A percentile compares a stretch with the other conserved stretches of the same genome.
Conservation (phyloP, 75 land plant species). For the Pinus tabuliformis region DNA sequence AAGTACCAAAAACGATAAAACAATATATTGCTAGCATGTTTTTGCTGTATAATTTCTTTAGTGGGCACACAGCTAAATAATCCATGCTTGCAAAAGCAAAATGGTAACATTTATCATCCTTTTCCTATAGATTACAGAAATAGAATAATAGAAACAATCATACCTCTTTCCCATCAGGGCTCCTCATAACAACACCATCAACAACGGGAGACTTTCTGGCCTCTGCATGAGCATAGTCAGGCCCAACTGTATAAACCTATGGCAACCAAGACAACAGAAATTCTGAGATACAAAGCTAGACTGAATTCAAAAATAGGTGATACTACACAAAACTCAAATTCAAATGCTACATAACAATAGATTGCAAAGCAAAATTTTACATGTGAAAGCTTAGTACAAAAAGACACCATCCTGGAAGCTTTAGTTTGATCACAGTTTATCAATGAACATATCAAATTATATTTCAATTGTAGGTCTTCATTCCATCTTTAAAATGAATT, state of each 20-base stretch:
- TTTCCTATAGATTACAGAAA: neutral
- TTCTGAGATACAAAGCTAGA: neutral
- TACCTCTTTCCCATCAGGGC: constrained; percentile 99
- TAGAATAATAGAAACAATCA: constrained; percentile 5
- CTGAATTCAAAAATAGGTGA: neutral
- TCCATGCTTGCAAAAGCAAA: neutral
- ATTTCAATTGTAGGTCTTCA: neutral
- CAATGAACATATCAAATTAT: neutral
- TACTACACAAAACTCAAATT: neutral
- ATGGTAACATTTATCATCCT: neutral
- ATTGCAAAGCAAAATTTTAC: neutral
- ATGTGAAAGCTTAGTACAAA: neutral
- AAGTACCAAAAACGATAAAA: neutral
- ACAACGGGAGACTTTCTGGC: constrained; percentile 99
- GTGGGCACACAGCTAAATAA: neutral
- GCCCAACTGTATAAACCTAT: constrained; percentile 97
- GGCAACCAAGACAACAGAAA: neutral
- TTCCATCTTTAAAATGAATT: neutral
- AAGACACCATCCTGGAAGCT: neutral
- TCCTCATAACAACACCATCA: constrained; percentile 99
- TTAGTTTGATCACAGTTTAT: neutral
- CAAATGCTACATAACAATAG: neutral
- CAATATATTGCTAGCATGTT: neutral
- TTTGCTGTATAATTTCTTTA: neutral
- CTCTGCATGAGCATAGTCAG: constrained; percentile 99